These are phyloP conservation scores for Raphanus sativus DNA, from an alignment of 345 rosid genomes.

Conservation along the genomic window DNA sequence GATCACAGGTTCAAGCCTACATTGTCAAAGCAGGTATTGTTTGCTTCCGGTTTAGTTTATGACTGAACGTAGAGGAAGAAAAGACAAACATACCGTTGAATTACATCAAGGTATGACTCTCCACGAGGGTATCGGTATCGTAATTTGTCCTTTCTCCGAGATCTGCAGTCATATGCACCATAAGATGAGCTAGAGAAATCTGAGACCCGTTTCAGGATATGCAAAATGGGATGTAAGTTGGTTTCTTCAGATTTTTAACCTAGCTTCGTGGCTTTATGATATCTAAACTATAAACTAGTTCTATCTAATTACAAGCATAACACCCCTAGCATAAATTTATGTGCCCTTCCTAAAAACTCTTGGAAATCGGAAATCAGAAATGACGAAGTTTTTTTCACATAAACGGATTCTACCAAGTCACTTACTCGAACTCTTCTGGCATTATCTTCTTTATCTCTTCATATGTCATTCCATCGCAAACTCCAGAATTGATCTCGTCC, in stretches of 20 bases:
- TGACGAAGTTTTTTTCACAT: neutral
- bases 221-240: neutral
- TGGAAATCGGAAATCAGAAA: slow-evolving; percentile 1
- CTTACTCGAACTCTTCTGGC: slow-evolving; percentile 98
- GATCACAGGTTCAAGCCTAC: slow-evolving; percentile 97
- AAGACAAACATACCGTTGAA: slow-evolving; percentile 66
- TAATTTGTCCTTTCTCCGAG: slow-evolving; percentile 88
- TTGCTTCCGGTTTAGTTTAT: slow-evolving; percentile 8
- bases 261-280: slow-evolving; percentile 9
- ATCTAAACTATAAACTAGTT: neutral
- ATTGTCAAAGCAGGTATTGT: slow-evolving; percentile 23
- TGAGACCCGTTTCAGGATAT: neutral
- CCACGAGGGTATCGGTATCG: slow-evolving; percentile 98
- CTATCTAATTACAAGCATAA: neutral
- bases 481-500: slow-evolving; percentile 98
- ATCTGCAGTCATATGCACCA: slow-evolving; percentile 45
- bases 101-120: slow-evolving; percentile 98
- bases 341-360: neutral
- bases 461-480: slow-evolving; percentile 98
- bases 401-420: slow-evolving; percentile 13
- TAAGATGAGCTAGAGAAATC: slow-evolving; percentile 20
- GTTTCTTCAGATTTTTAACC: neutral
- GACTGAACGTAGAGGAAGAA: neutral
- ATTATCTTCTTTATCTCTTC: slow-evolving; percentile 88
- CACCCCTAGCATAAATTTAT: neutral